Evolutionary conservation across 495 filamentous ascomycete genomes (phyloP).

Genomic region (Xylaria longipes): DNA sequence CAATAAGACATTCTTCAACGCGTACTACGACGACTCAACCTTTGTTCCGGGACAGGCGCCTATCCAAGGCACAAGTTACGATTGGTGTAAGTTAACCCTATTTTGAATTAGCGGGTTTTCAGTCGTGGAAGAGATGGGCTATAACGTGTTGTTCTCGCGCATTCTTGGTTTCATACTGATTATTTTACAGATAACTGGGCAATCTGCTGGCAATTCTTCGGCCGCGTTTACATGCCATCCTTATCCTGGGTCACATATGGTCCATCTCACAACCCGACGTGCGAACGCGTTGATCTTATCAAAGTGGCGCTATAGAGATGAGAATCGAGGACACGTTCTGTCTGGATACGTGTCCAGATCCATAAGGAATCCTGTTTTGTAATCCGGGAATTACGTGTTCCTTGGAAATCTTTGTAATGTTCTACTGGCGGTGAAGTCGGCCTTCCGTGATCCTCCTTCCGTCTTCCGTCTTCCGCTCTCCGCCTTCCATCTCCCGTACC

Average conservation of each 20-base stretch:
- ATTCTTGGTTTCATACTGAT: neutral
- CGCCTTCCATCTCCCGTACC: neutral
- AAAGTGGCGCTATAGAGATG: neutral
- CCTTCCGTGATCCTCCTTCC: neutral
- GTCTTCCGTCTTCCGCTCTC: slow-evolving; percentile 10
- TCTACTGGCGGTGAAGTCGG: neutral
- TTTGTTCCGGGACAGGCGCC: neutral
- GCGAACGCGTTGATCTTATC: slow-evolving; percentile 19
- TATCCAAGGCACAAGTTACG: neutral
- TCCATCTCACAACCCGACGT: slow-evolving; percentile 13
- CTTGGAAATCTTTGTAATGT: neutral
- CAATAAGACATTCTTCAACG: neutral
- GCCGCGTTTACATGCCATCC: neutral
- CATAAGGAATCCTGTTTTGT: neutral
- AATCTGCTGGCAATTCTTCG: slow-evolving; percentile 14
- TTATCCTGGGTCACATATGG: slow-evolving; percentile 9
- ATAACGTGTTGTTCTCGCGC: neutral
- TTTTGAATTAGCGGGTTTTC: neutral
- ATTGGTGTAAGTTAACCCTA: neutral
- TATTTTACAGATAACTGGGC: slow-evolving; percentile 1
- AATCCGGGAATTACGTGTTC: neutral
- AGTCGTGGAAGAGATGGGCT: neutral
- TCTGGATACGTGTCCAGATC: neutral
- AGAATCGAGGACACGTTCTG: neutral
- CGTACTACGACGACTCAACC: neutral